Conservation (phyloP, 108 stramenopile species). For the Cyclotella atomus region DNA sequence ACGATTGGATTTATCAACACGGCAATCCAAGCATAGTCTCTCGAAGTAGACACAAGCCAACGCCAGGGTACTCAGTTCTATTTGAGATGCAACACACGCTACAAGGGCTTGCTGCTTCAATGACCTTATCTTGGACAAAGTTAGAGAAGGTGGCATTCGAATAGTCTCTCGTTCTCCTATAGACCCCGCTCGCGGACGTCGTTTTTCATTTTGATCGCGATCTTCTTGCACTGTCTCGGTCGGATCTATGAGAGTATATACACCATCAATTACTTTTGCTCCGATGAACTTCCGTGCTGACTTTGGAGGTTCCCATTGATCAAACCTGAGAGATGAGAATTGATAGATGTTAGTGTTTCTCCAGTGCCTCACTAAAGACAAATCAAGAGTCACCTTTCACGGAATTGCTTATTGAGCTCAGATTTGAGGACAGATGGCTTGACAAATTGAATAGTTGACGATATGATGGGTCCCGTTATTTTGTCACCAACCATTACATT, state of each 20-base stretch:
- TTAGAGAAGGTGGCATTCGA: conserved; percentile 93
- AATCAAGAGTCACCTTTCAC: too few relatives aligned
- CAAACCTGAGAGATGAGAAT: too few relatives aligned
- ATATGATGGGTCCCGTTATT: conserved; percentile 77
- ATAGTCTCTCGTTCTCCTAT: conserved; percentile 56
- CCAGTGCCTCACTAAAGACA: too few relatives aligned
- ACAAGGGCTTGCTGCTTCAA: conserved; percentile 86
- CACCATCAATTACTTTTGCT: conserved; percentile 79
- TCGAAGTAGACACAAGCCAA: conserved; percentile 93
- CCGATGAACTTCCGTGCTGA: conserved; percentile 62
- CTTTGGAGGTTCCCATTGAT: conserved; percentile 88
- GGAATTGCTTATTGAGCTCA: conserved; percentile 93
- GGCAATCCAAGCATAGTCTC: conserved; percentile 87
- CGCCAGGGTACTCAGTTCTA: conserved; percentile 90
- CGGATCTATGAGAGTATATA: conserved; percentile 82
- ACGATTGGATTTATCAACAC: conserved; percentile 93
- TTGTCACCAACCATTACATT: conserved; percentile 89
- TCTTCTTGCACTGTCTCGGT: conserved; percentile 52
- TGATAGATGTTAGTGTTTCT: too few relatives aligned
- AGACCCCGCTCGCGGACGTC: conserved; percentile 43
- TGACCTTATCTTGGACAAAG: conserved; percentile 87
- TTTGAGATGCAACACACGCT: conserved; percentile 68
- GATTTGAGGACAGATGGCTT: conserved; percentile 86
- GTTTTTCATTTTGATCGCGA: conserved; percentile 26
- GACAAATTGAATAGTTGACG: conserved; percentile 90